Percentiles rank a stretch among this genome's conserved stretches.
Conservation (phyloP, 805 yeast genomes). For the Saturnispora zaruensis region DNA sequence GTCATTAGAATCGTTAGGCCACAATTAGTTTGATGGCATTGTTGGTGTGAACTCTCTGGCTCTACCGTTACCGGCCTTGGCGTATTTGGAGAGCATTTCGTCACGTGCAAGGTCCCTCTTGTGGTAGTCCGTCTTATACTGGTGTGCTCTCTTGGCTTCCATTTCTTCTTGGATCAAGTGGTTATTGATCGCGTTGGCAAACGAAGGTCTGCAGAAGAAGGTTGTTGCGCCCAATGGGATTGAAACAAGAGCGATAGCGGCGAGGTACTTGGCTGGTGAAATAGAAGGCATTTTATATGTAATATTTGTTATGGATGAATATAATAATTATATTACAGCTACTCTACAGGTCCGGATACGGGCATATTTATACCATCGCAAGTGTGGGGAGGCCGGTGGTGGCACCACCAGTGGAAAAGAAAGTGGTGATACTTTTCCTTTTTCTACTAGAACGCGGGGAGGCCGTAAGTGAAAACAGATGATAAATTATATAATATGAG, state of each 20-base stretch:
- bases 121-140: constrained; percentile 23
- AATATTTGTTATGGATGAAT: not conserved
- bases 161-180: constrained; percentile 27
- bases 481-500: not conserved
- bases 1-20: not conserved
- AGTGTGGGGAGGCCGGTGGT: not conserved
- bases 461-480: not conserved
- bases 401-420: not conserved
- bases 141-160: constrained; percentile 23
- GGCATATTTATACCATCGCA: not conserved
- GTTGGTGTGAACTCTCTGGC: constrained; percentile 23
- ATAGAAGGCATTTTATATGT: constrained; percentile 12
- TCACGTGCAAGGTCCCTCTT: constrained; percentile 19
- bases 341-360: not conserved
- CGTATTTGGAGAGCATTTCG: constrained; percentile 20
- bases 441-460: not conserved
- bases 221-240: constrained; percentile 24
- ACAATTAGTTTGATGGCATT: not conserved
- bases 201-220: constrained; percentile 26
- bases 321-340: not conserved
- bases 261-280: constrained; percentile 23
- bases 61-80: constrained; percentile 23
- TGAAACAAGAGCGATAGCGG: constrained; percentile 25
- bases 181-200: constrained; percentile 29
- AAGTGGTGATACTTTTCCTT: not conserved